Conservation (phyloP, 2,329 filamentous ascomycete species). For the Nemania bipapillata region DNA sequence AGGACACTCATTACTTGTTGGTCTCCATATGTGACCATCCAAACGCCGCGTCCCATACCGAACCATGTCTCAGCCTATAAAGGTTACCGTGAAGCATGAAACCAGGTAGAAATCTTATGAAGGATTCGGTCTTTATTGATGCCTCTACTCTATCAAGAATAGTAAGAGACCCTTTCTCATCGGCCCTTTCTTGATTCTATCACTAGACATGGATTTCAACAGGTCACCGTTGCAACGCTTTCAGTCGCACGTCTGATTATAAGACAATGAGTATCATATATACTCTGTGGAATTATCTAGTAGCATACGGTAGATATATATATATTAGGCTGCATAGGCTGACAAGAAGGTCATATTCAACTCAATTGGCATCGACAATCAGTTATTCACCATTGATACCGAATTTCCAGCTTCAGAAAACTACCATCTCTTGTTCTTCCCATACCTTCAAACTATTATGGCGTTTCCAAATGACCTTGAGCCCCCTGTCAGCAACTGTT, state of each 20-base stretch:
- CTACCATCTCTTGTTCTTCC: neutral
- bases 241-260: neutral
- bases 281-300: neutral
- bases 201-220: neutral
- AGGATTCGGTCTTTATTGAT: neutral
- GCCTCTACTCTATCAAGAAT: neutral
- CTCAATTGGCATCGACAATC: neutral
- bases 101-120: neutral
- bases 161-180: neutral
- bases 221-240: neutral
- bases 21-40: neutral
- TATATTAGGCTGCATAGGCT: neutral
- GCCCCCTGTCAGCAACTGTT: neutral
- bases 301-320: neutral
- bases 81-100: neutral
- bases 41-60: neutral
- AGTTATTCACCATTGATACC: neutral
- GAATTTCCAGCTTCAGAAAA: neutral
- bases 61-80: neutral
- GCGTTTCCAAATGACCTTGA: neutral
- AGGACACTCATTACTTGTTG: neutral
- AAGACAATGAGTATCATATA: constrained; percentile 5
- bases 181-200: neutral
- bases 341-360: neutral
- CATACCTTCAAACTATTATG: neutral